These are phyloP conservation scores for Entophlyctis luteolus DNA, from an alignment of 192 early-diverging fungal genomes.

Conservation along the genomic window DNA sequence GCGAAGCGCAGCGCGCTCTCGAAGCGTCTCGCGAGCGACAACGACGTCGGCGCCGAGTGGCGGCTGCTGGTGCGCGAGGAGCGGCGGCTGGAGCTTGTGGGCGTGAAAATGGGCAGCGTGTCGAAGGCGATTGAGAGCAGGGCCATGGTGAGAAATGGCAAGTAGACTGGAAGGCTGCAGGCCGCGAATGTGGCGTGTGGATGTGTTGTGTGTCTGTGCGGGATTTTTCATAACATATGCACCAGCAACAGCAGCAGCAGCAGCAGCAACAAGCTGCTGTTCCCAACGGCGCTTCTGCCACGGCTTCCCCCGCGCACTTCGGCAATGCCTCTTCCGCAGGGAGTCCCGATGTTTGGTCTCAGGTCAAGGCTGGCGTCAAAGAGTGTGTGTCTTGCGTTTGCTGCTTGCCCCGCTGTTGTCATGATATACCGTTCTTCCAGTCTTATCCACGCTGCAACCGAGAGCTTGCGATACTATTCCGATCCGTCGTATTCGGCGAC, in stretches of 20 bases:
- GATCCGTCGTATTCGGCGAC: conserved; percentile 2
- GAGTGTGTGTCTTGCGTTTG: background rate
- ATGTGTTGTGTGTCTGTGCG: background rate
- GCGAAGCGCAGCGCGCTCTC: background rate
- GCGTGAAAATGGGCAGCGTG: conserved; percentile 21
- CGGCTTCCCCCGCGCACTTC: too few species aligned
- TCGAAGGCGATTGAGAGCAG: background rate
- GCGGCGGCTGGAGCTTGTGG: conserved; percentile 11
- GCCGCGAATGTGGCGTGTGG: too few species aligned
- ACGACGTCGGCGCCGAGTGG: conserved; percentile 22
- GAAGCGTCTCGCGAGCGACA: background rate
- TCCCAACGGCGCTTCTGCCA: too few species aligned
- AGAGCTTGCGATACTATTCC: conserved; percentile 10
- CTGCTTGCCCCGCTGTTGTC: background rate
- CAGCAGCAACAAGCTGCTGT: too few species aligned
- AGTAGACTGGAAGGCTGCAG: too few species aligned
- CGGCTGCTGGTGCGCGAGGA: conserved; percentile 18
- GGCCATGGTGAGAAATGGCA: background rate
- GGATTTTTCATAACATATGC: background rate
- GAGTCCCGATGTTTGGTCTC: conserved; percentile 15
- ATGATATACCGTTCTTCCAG: too few species aligned
- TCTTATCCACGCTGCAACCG: conserved; percentile 20
- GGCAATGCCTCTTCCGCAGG: too few species aligned
- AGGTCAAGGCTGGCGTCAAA: conserved; percentile 10
- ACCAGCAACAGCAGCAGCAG: too few species aligned